Base-by-base conservation (phyloP, 2,329 filamentous ascomycete genomes). In the Microsporum audouinii region DNA sequence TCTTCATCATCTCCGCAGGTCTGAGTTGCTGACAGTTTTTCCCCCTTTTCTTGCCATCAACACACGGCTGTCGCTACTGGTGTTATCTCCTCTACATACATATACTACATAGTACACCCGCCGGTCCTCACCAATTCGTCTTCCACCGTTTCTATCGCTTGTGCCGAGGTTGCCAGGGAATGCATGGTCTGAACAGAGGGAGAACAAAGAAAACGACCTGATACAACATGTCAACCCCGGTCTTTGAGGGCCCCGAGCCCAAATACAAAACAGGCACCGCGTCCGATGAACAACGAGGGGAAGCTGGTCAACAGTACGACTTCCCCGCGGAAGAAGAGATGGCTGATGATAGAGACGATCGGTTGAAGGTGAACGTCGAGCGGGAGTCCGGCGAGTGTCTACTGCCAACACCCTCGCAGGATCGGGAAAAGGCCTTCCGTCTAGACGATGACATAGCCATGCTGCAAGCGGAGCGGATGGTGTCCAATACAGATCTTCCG, bases 361-460 rank as follows among this genome's bases (percentile, higher is more conserved):
- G 45, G 45, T 12, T 60, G 12, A 51, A 38, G 5, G 47, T 61
- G 31, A 38, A 53, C 17, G 31, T 49, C 14, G 60, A 58, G 1
- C 23, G 29, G 6, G 61, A 59, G 17, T 23, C 59, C 2, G 43
- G 60, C 53, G 47, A 63, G 34, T 10, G 5, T n/a, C 23, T 36
- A 2, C 41, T 31, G 7, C 43, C 51, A 45, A 85, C 84, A 0
- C 79, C 82, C 1, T 83, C 82, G 0, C 77, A 80, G 62, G 78
- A 76, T 14, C 78, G 84, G 43, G 85, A 87, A 70, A 78, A 85
- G 67, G 79, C 81, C 4, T 78, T 79, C 63, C 77, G 84, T 55
- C 73, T 88, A 34, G 81, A 86, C 60, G 86, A 89, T 71, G 85
- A 88, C 63, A 72, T 88, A 59, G 78, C 82, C 49, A 75, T 88